phyloP scores from a whole-genome alignment of 495 filamentous ascomycete species.

The Terfezia boudieri region DNA sequence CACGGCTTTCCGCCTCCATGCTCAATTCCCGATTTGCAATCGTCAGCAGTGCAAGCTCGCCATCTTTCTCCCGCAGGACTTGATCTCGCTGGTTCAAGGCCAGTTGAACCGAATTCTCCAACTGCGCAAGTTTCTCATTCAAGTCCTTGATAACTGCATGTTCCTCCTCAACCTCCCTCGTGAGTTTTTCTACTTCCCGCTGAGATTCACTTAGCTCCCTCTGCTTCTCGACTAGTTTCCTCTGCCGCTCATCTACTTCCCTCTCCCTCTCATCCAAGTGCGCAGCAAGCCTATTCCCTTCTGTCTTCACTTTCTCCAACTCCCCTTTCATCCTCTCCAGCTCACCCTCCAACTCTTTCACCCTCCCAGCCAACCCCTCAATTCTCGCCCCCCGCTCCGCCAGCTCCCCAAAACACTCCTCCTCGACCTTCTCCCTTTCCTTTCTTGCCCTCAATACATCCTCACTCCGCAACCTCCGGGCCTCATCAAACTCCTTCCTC shows the following conservation, averaged over 20 bases:
- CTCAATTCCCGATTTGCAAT: not conserved
- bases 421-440: not conserved
- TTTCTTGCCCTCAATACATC: not conserved
- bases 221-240: not conserved
- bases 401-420: not conserved
- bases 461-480: not conserved
- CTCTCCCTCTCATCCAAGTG: not conserved
- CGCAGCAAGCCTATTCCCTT: not conserved
- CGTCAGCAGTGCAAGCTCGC: not conserved
- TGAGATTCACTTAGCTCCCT: not conserved
- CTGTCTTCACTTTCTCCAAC: not conserved
- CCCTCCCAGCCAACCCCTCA: not conserved
- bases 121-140: not conserved
- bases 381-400: not conserved
- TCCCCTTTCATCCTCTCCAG: not conserved
- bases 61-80: not conserved
- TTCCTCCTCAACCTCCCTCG: not conserved
- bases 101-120: not conserved
- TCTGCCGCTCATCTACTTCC: not conserved
- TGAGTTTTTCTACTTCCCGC: not conserved
- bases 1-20: not conserved
- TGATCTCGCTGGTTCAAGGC: not conserved
- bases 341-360: not conserved
- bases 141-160: not conserved
- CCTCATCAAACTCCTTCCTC: not conserved